These are phyloP conservation scores for Tillandsia leiboldiana DNA, from an alignment of 176 grass and related monocot genomes.

Conservation along the genomic window DNA sequence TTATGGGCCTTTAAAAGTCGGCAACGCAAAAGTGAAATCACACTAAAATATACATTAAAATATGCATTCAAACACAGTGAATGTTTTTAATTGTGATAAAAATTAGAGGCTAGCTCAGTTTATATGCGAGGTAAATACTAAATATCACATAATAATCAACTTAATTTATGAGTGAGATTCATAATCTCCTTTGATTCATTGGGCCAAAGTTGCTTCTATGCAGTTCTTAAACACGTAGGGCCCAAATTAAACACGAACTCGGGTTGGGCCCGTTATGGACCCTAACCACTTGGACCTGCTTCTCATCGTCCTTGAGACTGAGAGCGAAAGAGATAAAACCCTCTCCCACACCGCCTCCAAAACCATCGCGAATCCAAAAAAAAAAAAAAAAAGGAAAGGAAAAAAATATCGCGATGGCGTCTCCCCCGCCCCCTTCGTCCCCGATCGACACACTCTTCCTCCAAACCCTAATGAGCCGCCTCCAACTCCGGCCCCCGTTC, in stretches of 20 bases:
- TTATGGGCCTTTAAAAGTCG: too few species aligned
- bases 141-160: too few species aligned
- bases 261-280: background rate
- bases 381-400: too few species aligned
- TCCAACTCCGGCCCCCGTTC: constrained; percentile 91
- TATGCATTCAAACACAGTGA: too few species aligned
- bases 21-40: too few species aligned
- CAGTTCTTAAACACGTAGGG: background rate
- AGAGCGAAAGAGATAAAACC: background rate
- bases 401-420: background rate
- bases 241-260: background rate
- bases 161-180: too few species aligned
- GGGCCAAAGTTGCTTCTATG: too few species aligned
- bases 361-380: constrained; percentile 19
- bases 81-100: too few species aligned
- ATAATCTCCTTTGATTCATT: too few species aligned
- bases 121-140: too few species aligned
- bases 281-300: background rate
- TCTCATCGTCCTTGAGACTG: background rate
- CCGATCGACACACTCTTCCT: constrained; percentile 73
- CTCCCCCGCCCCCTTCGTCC: constrained; percentile 13
- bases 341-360: constrained; percentile 23
- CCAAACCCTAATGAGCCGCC: constrained; percentile 71
- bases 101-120: too few species aligned
- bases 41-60: too few species aligned